Evolutionary conservation across 2,329 filamentous ascomycete species (phyloP).

Genomic region (Talaromyces sp.): DNA sequence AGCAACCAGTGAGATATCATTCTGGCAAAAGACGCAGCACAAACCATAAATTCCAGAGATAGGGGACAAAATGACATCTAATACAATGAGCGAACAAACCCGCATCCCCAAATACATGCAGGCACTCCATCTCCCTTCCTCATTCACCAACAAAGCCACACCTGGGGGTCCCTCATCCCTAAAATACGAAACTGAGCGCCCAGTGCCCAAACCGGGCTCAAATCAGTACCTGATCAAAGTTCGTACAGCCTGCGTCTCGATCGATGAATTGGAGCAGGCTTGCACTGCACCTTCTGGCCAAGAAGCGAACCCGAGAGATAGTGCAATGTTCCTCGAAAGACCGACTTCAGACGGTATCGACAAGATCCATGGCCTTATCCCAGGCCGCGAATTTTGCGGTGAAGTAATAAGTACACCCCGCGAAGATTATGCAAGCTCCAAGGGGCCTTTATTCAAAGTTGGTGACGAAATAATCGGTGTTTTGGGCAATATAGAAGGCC

Average conservation of each 20-base stretch:
- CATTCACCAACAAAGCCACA: slow-evolving; percentile 21
- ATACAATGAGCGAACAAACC: slow-evolving; percentile 35
- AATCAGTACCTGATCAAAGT: slow-evolving; percentile 43
- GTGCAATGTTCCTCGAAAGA: slow-evolving; percentile 1
- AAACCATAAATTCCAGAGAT: neutral
- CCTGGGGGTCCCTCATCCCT: slow-evolving; percentile 26
- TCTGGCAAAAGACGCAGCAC: neutral
- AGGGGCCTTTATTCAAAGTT: slow-evolving; percentile 38
- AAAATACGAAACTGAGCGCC: slow-evolving; percentile 34
- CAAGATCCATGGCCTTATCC: slow-evolving; percentile 27
- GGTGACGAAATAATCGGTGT: slow-evolving; percentile 41
- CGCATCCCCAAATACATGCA: slow-evolving; percentile 37
- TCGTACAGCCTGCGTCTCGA: slow-evolving; percentile 36
- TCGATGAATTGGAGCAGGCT: slow-evolving; percentile 32
- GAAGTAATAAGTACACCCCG: slow-evolving; percentile 35
- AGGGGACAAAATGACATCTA: slow-evolving; percentile 19
- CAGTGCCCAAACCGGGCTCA: slow-evolving; percentile 33
- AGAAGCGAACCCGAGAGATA: slow-evolving; percentile 16
- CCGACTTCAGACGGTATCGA: slow-evolving; percentile 26
- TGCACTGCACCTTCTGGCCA: slow-evolving; percentile 20
- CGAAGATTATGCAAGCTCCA: slow-evolving; percentile 27
- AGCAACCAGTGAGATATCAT: neutral
- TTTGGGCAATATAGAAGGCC: slow-evolving; percentile 28
- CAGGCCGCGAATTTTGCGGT: slow-evolving; percentile 42
- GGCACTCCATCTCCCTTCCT: slow-evolving; percentile 36